Evolutionary conservation across 2,329 filamentous ascomycete genomes (phyloP).

Genomic region (Fusarium incarnatum): DNA sequence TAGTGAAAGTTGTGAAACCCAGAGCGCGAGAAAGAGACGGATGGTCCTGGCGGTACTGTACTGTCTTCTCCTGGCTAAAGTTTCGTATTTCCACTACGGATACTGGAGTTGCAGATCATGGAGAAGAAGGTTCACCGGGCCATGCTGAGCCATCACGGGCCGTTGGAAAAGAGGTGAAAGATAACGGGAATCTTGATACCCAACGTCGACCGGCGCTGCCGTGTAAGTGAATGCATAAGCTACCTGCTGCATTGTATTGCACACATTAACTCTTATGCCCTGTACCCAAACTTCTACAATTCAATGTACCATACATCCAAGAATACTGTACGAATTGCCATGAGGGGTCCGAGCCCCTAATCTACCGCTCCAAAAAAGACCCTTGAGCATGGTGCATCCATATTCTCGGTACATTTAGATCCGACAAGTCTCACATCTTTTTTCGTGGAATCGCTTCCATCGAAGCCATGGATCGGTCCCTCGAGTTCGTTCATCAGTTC

Average conservation of each 20-base stretch:
- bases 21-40: constrained; percentile 18
- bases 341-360: constrained; percentile 23
- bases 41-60: constrained; percentile 14
- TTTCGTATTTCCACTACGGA: not conserved
- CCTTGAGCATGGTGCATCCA: constrained; percentile 5
- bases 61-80: constrained; percentile 1
- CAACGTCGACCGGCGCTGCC: constrained; percentile 18
- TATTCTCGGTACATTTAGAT: constrained; percentile 14
- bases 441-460: not conserved
- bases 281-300: not conserved
- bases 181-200: constrained; percentile 42
- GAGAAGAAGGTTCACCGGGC: constrained; percentile 34
- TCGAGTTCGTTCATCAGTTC: not conserved
- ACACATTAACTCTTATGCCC: not conserved
- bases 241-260: not conserved
- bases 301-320: not conserved
- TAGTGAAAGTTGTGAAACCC: constrained; percentile 23
- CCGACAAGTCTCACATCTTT: constrained; percentile 16
- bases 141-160: constrained; percentile 28
- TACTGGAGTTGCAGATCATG: constrained; percentile 29
- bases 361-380: constrained; percentile 2
- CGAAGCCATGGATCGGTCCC: not conserved
- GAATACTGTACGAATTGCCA: not conserved
- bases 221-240: constrained; percentile 24
- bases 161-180: constrained; percentile 40